Conservation (phyloP, 805 yeast species). For the Candida berthetii region DNA sequence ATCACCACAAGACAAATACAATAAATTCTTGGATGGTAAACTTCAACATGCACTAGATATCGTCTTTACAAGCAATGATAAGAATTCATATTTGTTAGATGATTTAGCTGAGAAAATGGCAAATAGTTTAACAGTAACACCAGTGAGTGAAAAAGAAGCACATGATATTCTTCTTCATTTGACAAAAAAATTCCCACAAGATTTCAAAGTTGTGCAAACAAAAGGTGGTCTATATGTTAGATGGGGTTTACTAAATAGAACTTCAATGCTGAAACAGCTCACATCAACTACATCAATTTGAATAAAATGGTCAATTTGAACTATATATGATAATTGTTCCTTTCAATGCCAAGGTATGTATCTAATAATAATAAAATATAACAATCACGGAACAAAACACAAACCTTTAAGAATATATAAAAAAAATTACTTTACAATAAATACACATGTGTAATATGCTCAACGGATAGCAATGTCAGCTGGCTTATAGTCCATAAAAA, state of each 20-base stretch:
- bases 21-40: constrained; percentile 21
- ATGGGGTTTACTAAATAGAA: constrained; percentile 8
- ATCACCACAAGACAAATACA: constrained; percentile 19
- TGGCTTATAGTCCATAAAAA: constrained; percentile 87
- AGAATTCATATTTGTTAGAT: constrained; percentile 14
- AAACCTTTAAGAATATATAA: no score
- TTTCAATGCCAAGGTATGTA: background rate
- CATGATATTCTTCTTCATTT: constrained; percentile 11
- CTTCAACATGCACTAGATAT: constrained; percentile 23
- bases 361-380: background rate
- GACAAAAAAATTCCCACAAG: constrained; percentile 11
- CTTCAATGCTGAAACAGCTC: background rate
- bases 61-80: constrained; percentile 16
- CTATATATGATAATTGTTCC: background rate
- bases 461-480: constrained; percentile 72
- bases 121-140: constrained; percentile 11
- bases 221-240: constrained; percentile 10
- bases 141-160: constrained; percentile 13
- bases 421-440: no score
- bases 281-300: background rate
- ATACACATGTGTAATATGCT: background rate
- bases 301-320: background rate
- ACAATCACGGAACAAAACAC: no score
- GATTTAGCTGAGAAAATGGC: constrained; percentile 11
- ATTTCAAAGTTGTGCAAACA: constrained; percentile 11